Base-by-base conservation (phyloP, 2,329 filamentous ascomycete species). In the Fusarium agapanthi region DNA sequence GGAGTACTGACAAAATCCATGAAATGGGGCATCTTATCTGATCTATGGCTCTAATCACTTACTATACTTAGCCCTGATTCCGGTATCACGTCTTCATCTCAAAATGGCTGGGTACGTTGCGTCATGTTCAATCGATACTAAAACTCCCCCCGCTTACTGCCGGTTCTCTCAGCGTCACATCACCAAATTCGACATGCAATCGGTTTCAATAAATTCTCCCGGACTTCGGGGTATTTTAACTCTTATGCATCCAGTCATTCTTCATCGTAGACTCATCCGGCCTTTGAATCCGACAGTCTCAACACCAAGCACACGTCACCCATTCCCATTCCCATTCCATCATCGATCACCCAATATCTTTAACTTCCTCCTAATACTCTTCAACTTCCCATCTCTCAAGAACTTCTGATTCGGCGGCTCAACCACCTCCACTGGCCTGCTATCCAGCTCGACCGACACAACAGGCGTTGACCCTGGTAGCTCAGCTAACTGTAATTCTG, bases 401-500 rank as follows among this genome's bases (percentile, higher is more conserved):
- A 51, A 44, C 28, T 59, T 67, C 43, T 51, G 34, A 14, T 51
- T 67, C 28, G 64, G 7, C 6, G 45, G 11, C 15, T 59, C 61
- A 6, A 38, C 24, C 7, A 30, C 24, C 18, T 26, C 41, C 13
- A n/a, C 26, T 28, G 15, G 40, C 4, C 34, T 43, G 3, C 37
- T 20, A 22, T 50, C 34, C 28, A 41, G 18, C 43, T 67, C 64
- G 15, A 40, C 61, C 7, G 60, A 53, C 22, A 48, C 20, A 13
- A 51, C 38, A 16, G 59, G 59, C 11, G 48, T 50, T 3, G 61
- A 40, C n/a, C 34, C 51, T 16, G 54, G 32, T 13, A 67, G 32
- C 34, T 60, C 61, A 45, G 51, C 51, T 26, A 60, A 24, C 9
- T 66, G 64, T 8, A 66, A 37, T 15, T 48, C 34, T 13, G 61